Evolutionary conservation across 1,139 yeast genomes (phyloP).

Genomic region (Candida frijolesensis): DNA sequence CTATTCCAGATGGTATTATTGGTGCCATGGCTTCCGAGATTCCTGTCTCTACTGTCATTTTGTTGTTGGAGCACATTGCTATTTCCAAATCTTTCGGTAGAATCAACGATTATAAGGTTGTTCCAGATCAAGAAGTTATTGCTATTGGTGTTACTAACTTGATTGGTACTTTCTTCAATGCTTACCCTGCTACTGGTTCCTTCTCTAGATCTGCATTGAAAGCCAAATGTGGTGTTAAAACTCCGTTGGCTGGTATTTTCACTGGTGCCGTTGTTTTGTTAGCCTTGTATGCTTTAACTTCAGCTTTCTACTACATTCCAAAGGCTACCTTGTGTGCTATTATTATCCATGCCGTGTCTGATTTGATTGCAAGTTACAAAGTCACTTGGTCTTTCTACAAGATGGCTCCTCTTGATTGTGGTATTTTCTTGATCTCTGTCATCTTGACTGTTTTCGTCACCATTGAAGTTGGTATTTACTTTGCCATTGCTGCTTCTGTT

Average conservation of each 20-base stretch:
- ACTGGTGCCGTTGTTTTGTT: conserved; percentile 88
- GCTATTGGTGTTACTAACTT: conserved; percentile 93
- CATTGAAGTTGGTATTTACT: conserved; percentile 88
- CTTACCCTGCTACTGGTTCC: conserved; percentile 96
- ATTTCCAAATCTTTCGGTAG: conserved; percentile 93
- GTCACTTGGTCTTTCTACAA: conserved; percentile 77
- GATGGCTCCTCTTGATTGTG: conserved; percentile 73
- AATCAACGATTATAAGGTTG: conserved; percentile 84
- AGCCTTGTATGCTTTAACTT: conserved; percentile 82
- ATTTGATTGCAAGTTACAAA: conserved; percentile 73
- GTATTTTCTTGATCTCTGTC: conserved; percentile 76
- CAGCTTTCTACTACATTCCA: conserved; percentile 86
- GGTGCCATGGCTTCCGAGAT: conserved; percentile 69
- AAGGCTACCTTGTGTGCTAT: conserved; percentile 85
- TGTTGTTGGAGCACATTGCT: conserved; percentile 89
- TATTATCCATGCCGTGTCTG: conserved; percentile 94
- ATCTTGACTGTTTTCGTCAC: conserved; percentile 78
- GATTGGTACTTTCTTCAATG: conserved; percentile 88
- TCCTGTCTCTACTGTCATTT: conserved; percentile 82
- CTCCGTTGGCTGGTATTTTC: conserved; percentile 90
- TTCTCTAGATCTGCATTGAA: conserved; percentile 93
- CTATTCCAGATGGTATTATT: conserved; percentile 62
- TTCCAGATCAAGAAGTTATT: conserved; percentile 91
- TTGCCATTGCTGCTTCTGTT: conserved; percentile 82
- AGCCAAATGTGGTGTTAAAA: conserved; percentile 93